These are phyloP conservation scores for Pythium myriotylum DNA, from an alignment of 352 stramenopile species.

Conservation along the genomic window DNA sequence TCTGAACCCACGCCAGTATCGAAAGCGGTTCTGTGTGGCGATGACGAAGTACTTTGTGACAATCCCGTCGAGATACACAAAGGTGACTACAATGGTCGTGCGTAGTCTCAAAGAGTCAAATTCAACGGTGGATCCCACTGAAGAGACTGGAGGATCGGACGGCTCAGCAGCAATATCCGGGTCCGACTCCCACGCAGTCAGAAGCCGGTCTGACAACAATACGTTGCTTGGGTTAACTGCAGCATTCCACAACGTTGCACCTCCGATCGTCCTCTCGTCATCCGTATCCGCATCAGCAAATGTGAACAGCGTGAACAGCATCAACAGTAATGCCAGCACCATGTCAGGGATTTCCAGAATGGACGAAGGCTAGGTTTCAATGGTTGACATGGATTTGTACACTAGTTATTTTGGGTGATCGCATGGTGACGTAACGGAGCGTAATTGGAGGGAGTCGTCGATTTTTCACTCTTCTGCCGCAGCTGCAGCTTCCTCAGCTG, in stretches of 20 bases:
- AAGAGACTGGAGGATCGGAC: conserved; percentile 9
- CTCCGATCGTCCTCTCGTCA: neutral
- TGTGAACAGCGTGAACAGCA: conserved; percentile 13
- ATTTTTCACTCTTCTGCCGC: conserved; percentile 22
- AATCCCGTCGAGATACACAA: conserved; percentile 86
- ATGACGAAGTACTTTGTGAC: conserved; percentile 92
- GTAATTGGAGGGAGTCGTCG: too few species aligned
- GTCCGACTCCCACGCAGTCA: neutral
- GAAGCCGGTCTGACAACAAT: conserved; percentile 21
- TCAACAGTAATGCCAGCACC: conserved; percentile 27
- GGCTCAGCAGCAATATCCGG: conserved; percentile 4
- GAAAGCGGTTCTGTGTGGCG: conserved; percentile 79
- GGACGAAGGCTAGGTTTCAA: conserved; percentile 2
- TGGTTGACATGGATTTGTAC: conserved; percentile 19
- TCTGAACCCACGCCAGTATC: conserved; percentile 86
- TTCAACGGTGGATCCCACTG: conserved; percentile 6
- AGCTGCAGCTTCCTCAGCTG: conserved; percentile 35
- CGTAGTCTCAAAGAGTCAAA: conserved; percentile 37
- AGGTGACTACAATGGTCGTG: conserved; percentile 65
- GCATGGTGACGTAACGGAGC: neutral
- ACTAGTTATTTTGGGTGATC: neutral
- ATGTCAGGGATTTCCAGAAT: conserved; percentile 20
- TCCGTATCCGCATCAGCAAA: neutral
- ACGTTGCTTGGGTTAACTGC: conserved; percentile 20
- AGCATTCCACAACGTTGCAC: conserved; percentile 9